Evolutionary conservation across 2,329 filamentous ascomycete species (phyloP), one percentile per base, ranked within the genome.

Genomic region (Neophaeococcomyces mojaviensis): DNA sequence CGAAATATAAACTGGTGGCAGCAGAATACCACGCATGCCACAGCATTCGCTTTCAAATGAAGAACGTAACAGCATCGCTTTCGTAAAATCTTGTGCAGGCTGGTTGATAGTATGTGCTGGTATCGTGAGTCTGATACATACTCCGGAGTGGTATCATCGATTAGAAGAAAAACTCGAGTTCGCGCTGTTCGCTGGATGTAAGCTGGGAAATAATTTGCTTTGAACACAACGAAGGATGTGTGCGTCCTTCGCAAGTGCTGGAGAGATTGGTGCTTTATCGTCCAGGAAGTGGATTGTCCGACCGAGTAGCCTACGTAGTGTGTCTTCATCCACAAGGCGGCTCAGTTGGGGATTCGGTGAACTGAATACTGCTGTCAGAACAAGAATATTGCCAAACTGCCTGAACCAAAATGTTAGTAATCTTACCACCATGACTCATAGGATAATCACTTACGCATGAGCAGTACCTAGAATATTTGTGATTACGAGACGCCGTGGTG

Each of bases 391-490:
- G 48, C 92, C 90, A 71, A 94, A 98, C 87, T 98, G 92, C 4
- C 89, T 94, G 52, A 12, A 18, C 46, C 46, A 46, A 31, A 19
- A 44, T 34, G 49, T 67, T 53, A 65, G 60, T 48, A 39, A 28
- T 42, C 15, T 32, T 41, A 33, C 38, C 33, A 34, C 43, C 9
- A 33, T 38, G 38, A 39, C 16, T 15, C 45, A 38, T 12, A 26
- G 19, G 30, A 10, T 49, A 24, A 31, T 2, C 30, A 80, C 87
- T 79, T 85, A 94, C 86, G 90, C 89, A 73, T 96, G 90, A 51
- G 88, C 85, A 15, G 90, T 97, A 43, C 90, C 89, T 66, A 95
- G 94, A 19, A 95, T 82, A 58, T 96, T 97, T n/a, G 90, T 97
- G 46, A 97, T 82, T 42, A 96, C 83, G 7, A 86, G 79, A 24